phyloP scores from a whole-genome alignment of 768 basidiomycete genomes.

The Thelephora ganbajun region DNA sequence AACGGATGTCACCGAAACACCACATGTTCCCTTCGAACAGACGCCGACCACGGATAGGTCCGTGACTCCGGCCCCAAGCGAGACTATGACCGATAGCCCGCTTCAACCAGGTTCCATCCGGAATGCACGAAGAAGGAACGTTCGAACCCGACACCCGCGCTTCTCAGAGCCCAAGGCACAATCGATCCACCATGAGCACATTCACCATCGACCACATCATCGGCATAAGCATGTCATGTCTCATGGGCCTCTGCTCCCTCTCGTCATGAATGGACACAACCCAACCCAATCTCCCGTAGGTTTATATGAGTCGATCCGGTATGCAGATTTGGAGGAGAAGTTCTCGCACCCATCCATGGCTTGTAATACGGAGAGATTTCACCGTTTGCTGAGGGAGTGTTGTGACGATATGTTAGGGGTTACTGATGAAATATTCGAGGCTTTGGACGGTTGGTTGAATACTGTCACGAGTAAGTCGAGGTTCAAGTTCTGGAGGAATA shows the following conservation, averaged over 20 bases:
- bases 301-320: slow-evolving; percentile 59
- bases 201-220: slow-evolving; percentile 8
- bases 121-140: not conserved
- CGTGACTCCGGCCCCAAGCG: not conserved
- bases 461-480: slow-evolving; percentile 22
- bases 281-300: slow-evolving; percentile 43
- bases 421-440: slow-evolving; percentile 26
- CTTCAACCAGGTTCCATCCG: not conserved
- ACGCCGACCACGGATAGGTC: too few species aligned
- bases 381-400: slow-evolving; percentile 32
- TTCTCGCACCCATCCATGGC: slow-evolving; percentile 30
- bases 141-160: not conserved
- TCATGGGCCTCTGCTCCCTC: slow-evolving; percentile 12
- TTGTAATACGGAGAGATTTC: slow-evolving; percentile 26
- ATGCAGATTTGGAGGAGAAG: slow-evolving; percentile 51
- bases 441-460: slow-evolving; percentile 37
- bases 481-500: slow-evolving; percentile 20
- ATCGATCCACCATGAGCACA: slow-evolving; percentile 4
- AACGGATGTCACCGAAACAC: not conserved
- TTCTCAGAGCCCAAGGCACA: not conserved
- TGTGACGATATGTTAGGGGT: slow-evolving; percentile 37
- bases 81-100: not conserved
- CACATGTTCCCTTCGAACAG: not conserved
- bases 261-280: slow-evolving; percentile 12
- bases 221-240: slow-evolving; percentile 7